These are phyloP conservation scores for Mycena vitilis DNA, from an alignment of 768 basidiomycete genomes.

Conservation along the genomic window DNA sequence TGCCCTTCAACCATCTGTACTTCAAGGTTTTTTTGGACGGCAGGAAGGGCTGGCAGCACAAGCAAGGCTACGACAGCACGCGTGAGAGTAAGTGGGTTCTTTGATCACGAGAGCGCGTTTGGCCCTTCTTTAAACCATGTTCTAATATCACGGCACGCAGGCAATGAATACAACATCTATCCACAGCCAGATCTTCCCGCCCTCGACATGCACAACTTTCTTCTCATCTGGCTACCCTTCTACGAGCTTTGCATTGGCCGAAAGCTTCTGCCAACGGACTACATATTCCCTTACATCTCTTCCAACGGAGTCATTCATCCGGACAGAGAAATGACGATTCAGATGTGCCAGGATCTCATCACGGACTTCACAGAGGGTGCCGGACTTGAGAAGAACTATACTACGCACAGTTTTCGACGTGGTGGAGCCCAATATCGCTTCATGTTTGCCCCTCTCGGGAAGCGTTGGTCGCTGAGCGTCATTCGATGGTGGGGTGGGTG, in stretches of 20 bases:
- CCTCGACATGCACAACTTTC: conserved; percentile 44
- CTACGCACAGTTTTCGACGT: conserved; percentile 50
- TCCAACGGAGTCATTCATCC: conserved; percentile 36
- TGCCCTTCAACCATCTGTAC: conserved; percentile 34
- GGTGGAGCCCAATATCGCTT: conserved; percentile 54
- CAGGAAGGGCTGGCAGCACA: conserved; percentile 45
- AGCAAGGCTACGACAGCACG: conserved; percentile 40
- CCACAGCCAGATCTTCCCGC: conserved; percentile 42
- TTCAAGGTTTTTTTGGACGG: conserved; percentile 40
- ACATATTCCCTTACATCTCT: conserved; percentile 48
- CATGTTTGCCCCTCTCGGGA: conserved; percentile 49
- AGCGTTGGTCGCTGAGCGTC: conserved; percentile 48
- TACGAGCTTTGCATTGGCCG: conserved; percentile 38
- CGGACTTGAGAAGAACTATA: conserved; percentile 40
- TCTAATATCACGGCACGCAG: conserved; percentile 7
- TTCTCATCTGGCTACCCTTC: conserved; percentile 40
- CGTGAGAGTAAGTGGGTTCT: conserved; percentile 27
- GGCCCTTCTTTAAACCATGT: not conserved
- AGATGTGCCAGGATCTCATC: conserved; percentile 44
- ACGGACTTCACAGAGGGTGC: conserved; percentile 41
- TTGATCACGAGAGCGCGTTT: conserved; percentile 1
- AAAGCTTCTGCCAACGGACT: conserved; percentile 42
- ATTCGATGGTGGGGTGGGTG: conserved; percentile 57
- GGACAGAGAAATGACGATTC: conserved; percentile 39
- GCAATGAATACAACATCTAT: conserved; percentile 49